Base-by-base conservation (phyloP, 1,284 basidiomycete genomes). In the Cryptococcus wingfieldii region DNA sequence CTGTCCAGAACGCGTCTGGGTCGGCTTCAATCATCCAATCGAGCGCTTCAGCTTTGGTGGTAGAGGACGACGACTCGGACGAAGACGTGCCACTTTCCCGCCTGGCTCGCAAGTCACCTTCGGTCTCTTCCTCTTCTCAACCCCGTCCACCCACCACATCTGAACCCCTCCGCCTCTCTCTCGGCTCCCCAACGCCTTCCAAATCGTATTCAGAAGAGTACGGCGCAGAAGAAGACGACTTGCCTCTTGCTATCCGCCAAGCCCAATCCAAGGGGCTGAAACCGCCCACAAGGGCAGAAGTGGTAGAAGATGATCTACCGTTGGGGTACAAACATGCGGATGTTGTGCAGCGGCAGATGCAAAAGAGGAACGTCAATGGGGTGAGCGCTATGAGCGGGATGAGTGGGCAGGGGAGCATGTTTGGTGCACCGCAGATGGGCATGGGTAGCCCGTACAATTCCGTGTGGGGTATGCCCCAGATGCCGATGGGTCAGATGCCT, bases 251-350 rank as follows among this genome's bases (percentile, higher is more conserved):
- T 5, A 53, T 60, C 13, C 38, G 53, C 31, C 59, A 57, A 49
- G 59, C 59, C 13, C 37, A 47, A 38, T 39, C 53, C 7, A 54
- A 53, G 27, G 59, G 59, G 5, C 37, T 60, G 3, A 51, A 53
- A 46, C 59, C 56, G 28, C 56, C 59, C 6, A 61, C 55, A 27
- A 45, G 55, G 38, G 61, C 59, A 39, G 60, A 62, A 14, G 65
- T 67, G 44, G 65, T 66, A 10, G 71, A 72, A 47, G 71, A 74
- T 61, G 70, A 74, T 57, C 56, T 74, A 8, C 71, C 71, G 2
- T 59, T 74, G 2, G 71, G 63, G 1, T 71, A 65, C 61, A 70
- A 72, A 55, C 66, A 70, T 48, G 66, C 67, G 7, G 62, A 61
- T 16, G 68, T 67, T 8, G 64, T 61, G 18, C 50, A 56, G 23